phyloP scores from a whole-genome alignment of 2,329 filamentous ascomycete genomes.

The Cladosporium sp. region DNA sequence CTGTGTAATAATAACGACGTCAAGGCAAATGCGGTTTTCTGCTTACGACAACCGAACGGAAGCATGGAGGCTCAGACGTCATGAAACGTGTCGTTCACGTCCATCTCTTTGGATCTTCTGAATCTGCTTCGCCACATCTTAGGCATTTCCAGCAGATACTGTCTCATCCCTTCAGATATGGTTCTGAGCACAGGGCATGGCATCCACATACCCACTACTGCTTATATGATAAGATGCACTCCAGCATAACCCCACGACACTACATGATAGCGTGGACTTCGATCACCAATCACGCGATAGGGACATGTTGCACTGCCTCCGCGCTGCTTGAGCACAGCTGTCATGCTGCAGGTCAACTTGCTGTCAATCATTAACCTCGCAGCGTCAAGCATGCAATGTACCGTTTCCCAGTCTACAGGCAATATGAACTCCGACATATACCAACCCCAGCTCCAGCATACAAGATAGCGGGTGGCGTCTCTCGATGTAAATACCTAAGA shows the following conservation, averaged over 20 bases:
- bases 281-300: slow-evolving; percentile 1
- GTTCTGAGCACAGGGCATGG: too few relatives aligned
- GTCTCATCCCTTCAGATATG: too few relatives aligned
- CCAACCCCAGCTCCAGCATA: too few relatives aligned
- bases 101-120: too few relatives aligned
- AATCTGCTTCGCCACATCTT: neutral
- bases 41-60: neutral
- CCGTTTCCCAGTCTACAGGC: too few relatives aligned
- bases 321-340: too few relatives aligned
- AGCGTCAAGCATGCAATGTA: too few relatives aligned
- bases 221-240: neutral
- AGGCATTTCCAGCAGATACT: neutral
- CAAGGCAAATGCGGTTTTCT: neutral
- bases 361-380: too few relatives aligned
- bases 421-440: too few relatives aligned
- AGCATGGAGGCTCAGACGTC: neutral
- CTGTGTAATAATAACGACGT: neutral
- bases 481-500: too few relatives aligned
- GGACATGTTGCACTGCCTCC: neutral
- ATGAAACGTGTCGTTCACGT: neutral
- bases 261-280: neutral
- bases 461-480: too few relatives aligned
- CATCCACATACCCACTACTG: neutral
- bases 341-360: too few relatives aligned
- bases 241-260: neutral